Base-by-base conservation (phyloP, 495 filamentous ascomycete genomes). In the Tuber borchii region DNA sequence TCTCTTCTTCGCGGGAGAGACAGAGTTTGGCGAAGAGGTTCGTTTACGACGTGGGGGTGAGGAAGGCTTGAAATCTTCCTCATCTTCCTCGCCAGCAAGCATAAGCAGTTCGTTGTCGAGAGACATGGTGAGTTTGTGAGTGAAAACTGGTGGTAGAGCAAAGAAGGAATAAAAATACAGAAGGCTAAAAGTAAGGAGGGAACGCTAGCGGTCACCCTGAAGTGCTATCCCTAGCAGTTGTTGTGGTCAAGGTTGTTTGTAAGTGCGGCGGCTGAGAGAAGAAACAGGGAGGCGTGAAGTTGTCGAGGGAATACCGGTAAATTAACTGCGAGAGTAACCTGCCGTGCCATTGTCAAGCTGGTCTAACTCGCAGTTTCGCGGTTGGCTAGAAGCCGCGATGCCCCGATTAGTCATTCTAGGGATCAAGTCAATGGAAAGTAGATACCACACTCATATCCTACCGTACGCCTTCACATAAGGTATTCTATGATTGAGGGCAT, bases 71-170 rank as follows among this genome's bases (percentile, higher is more conserved):
- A 86, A 85, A 43, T 84, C 81, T 75, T 89, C 87, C 75, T 89
- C 89, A 76, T 90, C 89, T 73, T 86, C 86, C 80, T 84, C 90
- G 78, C 93, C 94, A 26, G 94, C 94, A 73, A 97, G 88, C 76
- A 92, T 93, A 73, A 97, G 91, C 79, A 97, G 88, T 84, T 97
- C 93, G 73, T 93, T 92, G 82, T 97, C 94, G 76, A 97, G 92
- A 74, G 91, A 90, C 86, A 90, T 91, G 73, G 14, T 84, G 74
- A 75, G 51, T 6, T 31, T 31, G 48, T 26, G 56, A 65, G 56
- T 19, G 12, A 46, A 46, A 31, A 31, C 26, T 17, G 26, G 56
- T 31, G 10, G 56, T 31, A 26, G 26, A 17, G 10, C 56, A 17
- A 22, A n/a, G 51, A 65, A 65, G 26, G n/a, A n/a, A 65, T 65